These are phyloP conservation scores for Gnomoniopsis sp. DNA, from an alignment of 2,329 filamentous ascomycete genomes.

Conservation along the genomic window DNA sequence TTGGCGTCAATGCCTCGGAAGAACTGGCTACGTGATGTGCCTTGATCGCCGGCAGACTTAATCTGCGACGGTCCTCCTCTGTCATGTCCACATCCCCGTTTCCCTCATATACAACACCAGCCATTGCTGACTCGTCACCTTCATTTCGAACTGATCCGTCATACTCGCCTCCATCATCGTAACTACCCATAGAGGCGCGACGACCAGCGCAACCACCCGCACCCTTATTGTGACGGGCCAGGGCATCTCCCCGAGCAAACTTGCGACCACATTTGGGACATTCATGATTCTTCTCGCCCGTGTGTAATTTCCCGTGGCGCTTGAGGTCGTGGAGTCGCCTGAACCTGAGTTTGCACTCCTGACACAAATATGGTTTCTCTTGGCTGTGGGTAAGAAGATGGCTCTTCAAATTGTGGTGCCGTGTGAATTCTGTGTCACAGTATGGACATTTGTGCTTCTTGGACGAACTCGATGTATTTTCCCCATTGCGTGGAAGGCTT, in stretches of 20 bases:
- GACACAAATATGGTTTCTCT: conserved; percentile 94
- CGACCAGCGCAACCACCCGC: conserved; percentile 92
- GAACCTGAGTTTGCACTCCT: conserved; percentile 90
- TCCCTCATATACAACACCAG: conserved; percentile 53
- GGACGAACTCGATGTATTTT: conserved; percentile 60
- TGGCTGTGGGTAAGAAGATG: conserved; percentile 96
- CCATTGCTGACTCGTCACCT: conserved; percentile 55
- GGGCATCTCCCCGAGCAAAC: conserved; percentile 90
- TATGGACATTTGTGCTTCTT: conserved; percentile 98
- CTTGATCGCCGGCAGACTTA: conserved; percentile 74
- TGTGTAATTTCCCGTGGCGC: conserved; percentile 93
- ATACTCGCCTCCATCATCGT: conserved; percentile 74
- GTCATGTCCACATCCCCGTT: conserved; percentile 59
- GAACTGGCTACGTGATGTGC: conserved; percentile 62
- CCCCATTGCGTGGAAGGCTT: conserved; percentile 49
- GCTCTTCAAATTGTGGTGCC: conserved; percentile 96
- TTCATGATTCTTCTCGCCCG: conserved; percentile 90
- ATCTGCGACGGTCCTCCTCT: conserved; percentile 58
- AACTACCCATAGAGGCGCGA: conserved; percentile 79
- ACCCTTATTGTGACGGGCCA: conserved; percentile 93
- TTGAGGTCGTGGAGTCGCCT: conserved; percentile 92
- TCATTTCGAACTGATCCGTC: conserved; percentile 48
- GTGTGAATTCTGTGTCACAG: conserved; percentile 93
- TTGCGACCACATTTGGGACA: conserved; percentile 93
- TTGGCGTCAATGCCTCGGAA: conserved; percentile 52